These are phyloP conservation scores for Pelargonium myrrhifolium DNA, from an alignment of 441 rosid genomes.

Conservation along the genomic window DNA sequence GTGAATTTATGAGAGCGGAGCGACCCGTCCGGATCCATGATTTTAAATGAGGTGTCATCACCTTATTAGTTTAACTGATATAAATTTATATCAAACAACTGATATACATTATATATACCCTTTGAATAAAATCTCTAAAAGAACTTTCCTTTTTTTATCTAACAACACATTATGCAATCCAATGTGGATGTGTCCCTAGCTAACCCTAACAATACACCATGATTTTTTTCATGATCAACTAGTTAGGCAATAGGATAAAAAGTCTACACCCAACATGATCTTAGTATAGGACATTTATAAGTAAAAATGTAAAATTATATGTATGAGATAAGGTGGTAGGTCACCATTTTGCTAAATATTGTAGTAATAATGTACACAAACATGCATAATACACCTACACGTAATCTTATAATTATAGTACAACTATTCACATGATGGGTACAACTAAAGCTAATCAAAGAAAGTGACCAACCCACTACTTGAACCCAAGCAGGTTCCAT, in stretches of 20 bases:
- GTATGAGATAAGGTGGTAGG: slow-evolving; percentile 6
- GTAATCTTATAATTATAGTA: neutral
- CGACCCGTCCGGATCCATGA: too few species aligned
- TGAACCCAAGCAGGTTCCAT: neutral
- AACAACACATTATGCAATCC: neutral
- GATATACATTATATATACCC: too few species aligned
- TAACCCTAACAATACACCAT: neutral
- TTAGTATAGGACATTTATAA: neutral
- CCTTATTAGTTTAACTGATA: too few species aligned
- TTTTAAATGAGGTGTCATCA: too few species aligned
- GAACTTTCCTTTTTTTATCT: neutral
- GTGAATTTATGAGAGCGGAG: too few species aligned
- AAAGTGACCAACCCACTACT: slow-evolving; percentile 1
- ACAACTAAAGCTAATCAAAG: neutral
- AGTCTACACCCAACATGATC: neutral
- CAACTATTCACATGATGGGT: neutral
- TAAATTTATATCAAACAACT: too few species aligned
- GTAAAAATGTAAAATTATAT: neutral
- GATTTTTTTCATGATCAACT: neutral
- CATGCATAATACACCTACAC: neutral
- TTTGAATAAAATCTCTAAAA: neutral
- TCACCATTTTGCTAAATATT: neutral
- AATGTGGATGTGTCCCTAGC: neutral
- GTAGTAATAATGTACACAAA: neutral
- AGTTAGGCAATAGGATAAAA: neutral